Conservation (phyloP, 495 filamentous ascomycete species). For the Echria macrotheca region DNA sequence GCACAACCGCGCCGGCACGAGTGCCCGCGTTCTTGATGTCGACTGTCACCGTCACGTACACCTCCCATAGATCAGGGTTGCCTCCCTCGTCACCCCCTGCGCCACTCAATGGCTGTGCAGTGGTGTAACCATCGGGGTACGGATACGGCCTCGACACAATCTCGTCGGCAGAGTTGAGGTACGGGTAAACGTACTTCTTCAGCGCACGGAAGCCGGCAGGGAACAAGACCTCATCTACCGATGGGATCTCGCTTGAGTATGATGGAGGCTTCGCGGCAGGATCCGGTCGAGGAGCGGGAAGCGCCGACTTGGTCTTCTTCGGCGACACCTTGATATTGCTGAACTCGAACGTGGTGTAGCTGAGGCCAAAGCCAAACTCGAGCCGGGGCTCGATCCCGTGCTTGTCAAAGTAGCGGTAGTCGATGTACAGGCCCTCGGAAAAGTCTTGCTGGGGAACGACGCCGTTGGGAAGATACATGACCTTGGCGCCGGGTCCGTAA, state of each 20-base stretch:
- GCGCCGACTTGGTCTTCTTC: constrained; percentile 50
- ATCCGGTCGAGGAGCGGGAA: constrained; percentile 55
- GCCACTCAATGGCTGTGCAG: constrained; percentile 48
- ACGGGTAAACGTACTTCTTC: constrained; percentile 84
- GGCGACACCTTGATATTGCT: constrained; percentile 50
- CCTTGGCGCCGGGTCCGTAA: constrained; percentile 72
- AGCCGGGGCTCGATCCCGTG: constrained; percentile 59
- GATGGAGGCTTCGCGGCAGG: constrained; percentile 53
- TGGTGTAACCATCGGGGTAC: constrained; percentile 69
- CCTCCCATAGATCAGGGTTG: constrained; percentile 76
- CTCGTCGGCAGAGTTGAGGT: constrained; percentile 56
- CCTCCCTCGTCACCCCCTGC: constrained; percentile 81
- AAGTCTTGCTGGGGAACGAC: constrained; percentile 80
- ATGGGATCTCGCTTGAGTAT: constrained; percentile 53
- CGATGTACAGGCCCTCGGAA: constrained; percentile 75
- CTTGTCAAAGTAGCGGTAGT: constrained; percentile 90
- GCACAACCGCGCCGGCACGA: constrained; percentile 62
- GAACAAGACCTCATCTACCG: constrained; percentile 55
- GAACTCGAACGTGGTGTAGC: constrained; percentile 77
- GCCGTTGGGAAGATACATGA: constrained; percentile 70
- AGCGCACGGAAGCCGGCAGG: constrained; percentile 63
- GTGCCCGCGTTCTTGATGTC: constrained; percentile 67
- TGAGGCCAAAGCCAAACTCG: constrained; percentile 74
- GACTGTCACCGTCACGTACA: constrained; percentile 55
- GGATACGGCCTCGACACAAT: constrained; percentile 53